These are phyloP conservation scores for Stachybotrys elegans DNA, from an alignment of 2,329 filamentous ascomycete genomes.

Conservation along the genomic window DNA sequence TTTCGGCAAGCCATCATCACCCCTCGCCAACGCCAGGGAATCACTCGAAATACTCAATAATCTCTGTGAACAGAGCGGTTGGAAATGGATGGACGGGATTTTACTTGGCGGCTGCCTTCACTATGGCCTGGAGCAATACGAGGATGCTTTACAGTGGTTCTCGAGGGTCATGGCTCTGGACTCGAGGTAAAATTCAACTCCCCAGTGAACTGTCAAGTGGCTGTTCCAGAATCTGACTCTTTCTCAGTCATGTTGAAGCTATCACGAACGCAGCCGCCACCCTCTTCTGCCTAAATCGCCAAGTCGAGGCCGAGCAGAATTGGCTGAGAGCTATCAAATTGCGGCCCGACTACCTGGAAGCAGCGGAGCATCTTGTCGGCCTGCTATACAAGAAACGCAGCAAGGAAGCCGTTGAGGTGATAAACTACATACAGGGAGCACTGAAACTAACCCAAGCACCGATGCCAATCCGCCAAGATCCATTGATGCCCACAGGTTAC, in stretches of 20 bases:
- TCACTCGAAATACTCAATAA: constrained; percentile 68
- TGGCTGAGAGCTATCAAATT: constrained; percentile 83
- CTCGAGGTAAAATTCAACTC: constrained; percentile 41
- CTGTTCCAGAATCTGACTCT: constrained; percentile 23
- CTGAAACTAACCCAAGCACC: too few species aligned
- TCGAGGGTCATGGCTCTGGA: constrained; percentile 55
- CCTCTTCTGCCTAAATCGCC: constrained; percentile 74
- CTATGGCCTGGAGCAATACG: constrained; percentile 82
- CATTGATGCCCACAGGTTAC: too few species aligned
- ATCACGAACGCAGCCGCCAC: constrained; percentile 91
- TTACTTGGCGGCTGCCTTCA: constrained; percentile 85
- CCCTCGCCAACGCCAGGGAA: constrained; percentile 49
- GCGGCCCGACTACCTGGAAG: constrained; percentile 86
- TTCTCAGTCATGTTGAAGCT: constrained; percentile 76
- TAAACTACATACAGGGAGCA: constrained; percentile 75
- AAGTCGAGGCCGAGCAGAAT: constrained; percentile 76
- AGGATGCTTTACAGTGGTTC: constrained; percentile 72
- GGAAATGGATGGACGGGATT: constrained; percentile 92
- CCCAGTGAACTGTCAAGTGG: constrained; percentile 23
- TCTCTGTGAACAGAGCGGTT: constrained; percentile 73
- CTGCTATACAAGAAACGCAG: constrained; percentile 79
- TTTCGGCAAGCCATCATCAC: too few species aligned
- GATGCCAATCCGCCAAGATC: too few species aligned
- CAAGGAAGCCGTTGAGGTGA: constrained; percentile 80
- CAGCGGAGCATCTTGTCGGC: constrained; percentile 88